Evolutionary conservation across 1,284 basidiomycete species (phyloP), one percentile per base, ranked within the genome.

Genomic region (Ceratobasidium sp.): DNA sequence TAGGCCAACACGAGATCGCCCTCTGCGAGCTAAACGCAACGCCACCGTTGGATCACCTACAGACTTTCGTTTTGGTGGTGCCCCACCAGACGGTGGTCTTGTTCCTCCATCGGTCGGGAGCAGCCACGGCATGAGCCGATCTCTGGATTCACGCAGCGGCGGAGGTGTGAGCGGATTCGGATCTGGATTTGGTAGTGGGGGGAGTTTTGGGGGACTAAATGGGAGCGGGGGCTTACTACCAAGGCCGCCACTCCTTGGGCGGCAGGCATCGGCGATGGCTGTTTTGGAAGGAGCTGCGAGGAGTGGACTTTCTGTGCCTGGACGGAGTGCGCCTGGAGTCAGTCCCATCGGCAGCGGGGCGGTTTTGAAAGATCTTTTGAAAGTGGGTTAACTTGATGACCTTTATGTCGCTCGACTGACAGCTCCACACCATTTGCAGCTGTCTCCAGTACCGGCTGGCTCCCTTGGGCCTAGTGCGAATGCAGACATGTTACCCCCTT

Each of bases 361-460:
- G 4, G 34, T 74, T 9, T 83, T 93, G 56, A 92, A 90, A 80
- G 92, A 94, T 80, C 89, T 92, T 22, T 82, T 93, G 32, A 93
- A 93, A 88, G 91, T 91, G 81, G 64, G 77, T 61, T 22, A 59
- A 57, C 43, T 74, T 46, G 69, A 8, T 71, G 54, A 56, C 13
- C 0, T 37, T 70, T 22, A 1, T 22, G 1, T 34, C 49, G 17
- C 22, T 29, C n/a, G 51, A 25, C 57, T 32, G 25, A 43, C 40
- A 2, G 15, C 61, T 25, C 77, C 9, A 25, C 19, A 17, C 37
- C 13, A 44, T 62, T 13, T 19, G 19, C 40, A 79, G 78, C 61
- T 79, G 29, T 76, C 71, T 44, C 78, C 78, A 19, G 67, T 77
- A 19, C 77, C 68, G 2, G 65, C 29, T 34, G 77, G 76, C 29